phyloP scores from a whole-genome alignment of 352 stramenopile genomes.

The Phytopythium montanum region DNA sequence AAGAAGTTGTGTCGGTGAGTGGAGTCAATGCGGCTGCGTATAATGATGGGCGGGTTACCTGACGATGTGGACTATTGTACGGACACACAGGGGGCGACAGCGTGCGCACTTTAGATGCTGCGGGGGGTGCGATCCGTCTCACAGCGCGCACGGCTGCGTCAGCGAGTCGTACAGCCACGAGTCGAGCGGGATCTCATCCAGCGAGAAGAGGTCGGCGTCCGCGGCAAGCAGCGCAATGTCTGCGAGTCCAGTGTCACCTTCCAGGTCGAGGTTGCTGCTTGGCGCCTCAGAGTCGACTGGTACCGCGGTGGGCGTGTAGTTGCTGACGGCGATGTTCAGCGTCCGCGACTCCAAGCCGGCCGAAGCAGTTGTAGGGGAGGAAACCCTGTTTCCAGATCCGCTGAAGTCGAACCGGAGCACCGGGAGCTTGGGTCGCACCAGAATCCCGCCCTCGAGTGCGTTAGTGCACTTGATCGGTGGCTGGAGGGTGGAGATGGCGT shows the following conservation, averaged over 20 bases:
- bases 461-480: neutral
- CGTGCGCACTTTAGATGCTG: neutral
- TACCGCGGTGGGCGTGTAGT: neutral
- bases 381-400: neutral
- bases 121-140: neutral
- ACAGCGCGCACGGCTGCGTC: neutral
- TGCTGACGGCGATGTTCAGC: neutral
- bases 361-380: neutral
- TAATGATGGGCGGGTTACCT: neutral
- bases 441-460: neutral
- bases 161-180: slow-evolving; percentile 8
- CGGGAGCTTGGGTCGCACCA: neutral
- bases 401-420: slow-evolving; percentile 2
- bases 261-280: neutral
- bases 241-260: neutral
- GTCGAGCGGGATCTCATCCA: slow-evolving; percentile 4
- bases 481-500: neutral
- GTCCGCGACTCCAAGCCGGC: neutral
- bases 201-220: neutral
- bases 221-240: slow-evolving; percentile 1
- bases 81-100: slow-evolving; percentile 8
- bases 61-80: slow-evolving; percentile 1
- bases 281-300: neutral
- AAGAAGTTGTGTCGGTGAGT: neutral
- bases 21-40: neutral